Base-by-base conservation (phyloP, 1,284 basidiomycete genomes). In the Ceratobasidium sp. region DNA sequence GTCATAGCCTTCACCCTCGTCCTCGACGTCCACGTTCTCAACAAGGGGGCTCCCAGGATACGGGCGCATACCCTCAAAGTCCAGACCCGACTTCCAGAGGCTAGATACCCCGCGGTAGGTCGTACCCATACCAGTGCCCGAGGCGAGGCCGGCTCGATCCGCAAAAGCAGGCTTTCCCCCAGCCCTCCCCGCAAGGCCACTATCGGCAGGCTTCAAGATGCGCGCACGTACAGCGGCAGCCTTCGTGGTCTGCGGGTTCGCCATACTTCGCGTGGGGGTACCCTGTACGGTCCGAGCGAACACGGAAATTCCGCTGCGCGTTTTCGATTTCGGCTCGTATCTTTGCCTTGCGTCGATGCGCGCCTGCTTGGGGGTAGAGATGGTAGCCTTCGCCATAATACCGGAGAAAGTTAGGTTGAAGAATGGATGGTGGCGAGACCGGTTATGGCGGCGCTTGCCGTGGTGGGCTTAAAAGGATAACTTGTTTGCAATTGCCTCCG, bases 1-100 rank as follows among this genome's bases (percentile, higher is more conserved):
- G 62, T 64, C 44, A 49, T 49, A 30, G 32, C 46, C 62, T 13
- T 41, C 44, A 21, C 50, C 50, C 49, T 67, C 64, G 50, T 26
- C 49, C 55, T 67, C 64, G 64, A n/a, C 38, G 23, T 52, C 41
- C 23, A 43, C 50, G 11, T 50, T 21, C 44, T 38, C 49, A 35
- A 50, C 41, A 41, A 7, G 64, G 35, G 41, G 38, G 55, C 30
- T 35, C 35, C 32, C 50, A 67, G 21, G n/a, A 23, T 41, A 50
- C 26, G 49, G 64, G 30, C 43, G 64, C 50, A 50, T 67, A 50
- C 16, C 30, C 18, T n/a, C 44, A 26, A 50, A 50, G 64, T 54
- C 64, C 38, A 67, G 64, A 35, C 64, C 64, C 21, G 41, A 52
- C 32, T 67, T 67, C 64, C 64, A 54, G 32, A 67, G 49, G 44